phyloP scores from a whole-genome alignment of 164 flowering plant genomes.

The Amborella trichopoda region DNA sequence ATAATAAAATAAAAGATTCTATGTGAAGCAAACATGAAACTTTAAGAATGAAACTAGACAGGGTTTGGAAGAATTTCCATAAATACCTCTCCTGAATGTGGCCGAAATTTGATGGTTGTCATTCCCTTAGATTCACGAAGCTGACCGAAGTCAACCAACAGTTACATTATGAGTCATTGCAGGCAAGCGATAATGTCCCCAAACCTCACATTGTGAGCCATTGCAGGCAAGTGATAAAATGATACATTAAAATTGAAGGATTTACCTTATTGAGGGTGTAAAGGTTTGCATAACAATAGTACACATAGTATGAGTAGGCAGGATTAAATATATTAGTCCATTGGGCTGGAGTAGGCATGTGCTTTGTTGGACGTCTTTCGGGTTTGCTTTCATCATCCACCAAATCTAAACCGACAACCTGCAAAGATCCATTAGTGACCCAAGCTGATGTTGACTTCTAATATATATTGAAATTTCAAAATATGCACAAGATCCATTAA shows the following conservation, averaged over 20 bases:
- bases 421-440: constrained; percentile 15
- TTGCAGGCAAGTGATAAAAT: no score
- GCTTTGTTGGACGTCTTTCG: constrained; percentile 97
- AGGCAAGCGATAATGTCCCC: no score
- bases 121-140: constrained; percentile 95
- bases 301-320: constrained; percentile 87
- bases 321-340: constrained; percentile 98
- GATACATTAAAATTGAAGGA: no score
- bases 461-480: no score
- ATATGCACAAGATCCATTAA: no score
- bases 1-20: not conserved
- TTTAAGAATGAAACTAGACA: not conserved
- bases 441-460: no score
- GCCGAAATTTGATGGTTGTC: constrained; percentile 91
- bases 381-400: constrained; percentile 99
- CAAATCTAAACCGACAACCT: constrained; percentile 98
- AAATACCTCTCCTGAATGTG: constrained; percentile 93
- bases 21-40: not conserved
- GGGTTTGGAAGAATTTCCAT: not conserved
- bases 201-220: no score
- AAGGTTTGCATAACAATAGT: constrained; percentile 94
- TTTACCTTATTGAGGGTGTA: constrained; percentile 90
- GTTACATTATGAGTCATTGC: no score
- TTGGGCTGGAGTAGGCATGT: constrained; percentile 94
- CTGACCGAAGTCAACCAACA: constrained; percentile 17